Evolutionary conservation across 768 basidiomycete genomes (phyloP), one percentile per base, ranked within the genome.

Genomic region (Gautieria morchelliformis): DNA sequence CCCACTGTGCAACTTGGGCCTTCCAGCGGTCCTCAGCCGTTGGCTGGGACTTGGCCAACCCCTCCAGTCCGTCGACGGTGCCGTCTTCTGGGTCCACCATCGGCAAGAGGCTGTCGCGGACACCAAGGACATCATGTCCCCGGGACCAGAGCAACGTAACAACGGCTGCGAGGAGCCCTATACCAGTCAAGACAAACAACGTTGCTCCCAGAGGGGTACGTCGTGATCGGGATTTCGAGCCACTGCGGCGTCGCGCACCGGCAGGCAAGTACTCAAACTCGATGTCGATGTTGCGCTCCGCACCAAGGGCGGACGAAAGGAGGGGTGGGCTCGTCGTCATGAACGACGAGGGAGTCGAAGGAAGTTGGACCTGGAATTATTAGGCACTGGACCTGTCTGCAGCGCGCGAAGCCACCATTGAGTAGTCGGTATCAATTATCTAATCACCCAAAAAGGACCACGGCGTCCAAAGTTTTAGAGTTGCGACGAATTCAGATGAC

Each of bases 141-240:
- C 45, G 19, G 5, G n/a, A 19, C 45, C 45, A 46, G 45, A 27
- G 17, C 19, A 46, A 15, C 12, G n/a, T 45, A 40, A 51, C 65
- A 66, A 46, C 63, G 63, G 22, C 61, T 61, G 19, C 55, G 30
- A 37, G 58, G 52, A 4, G 57, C 47, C 24, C 32, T 19, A 39
- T 47, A 20, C 42, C 45, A 46, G 45, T 46, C 7, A 46, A 10
- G 45, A n/a, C 35, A 14, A 9, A 37, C 35, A 37, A 37, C 1
- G 14, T 37, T 14, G 35, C 14, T 14, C 35, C 35, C 9, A 37
- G 14, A 10, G 35, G 35, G 10, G 14, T 37, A 14, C 35, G 35
- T 14, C 35, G 3, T 14, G 35, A 9, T 37, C 10, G 9, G 35
- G 35, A 37, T 37, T 9, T 9, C 35, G 35, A 37, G 35, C 19